A percentile compares a stretch with the other conserved stretches of the same genome.
Conservation (phyloP, 2,329 filamentous ascomycete species). For the Sphaerostilbella broomeana region DNA sequence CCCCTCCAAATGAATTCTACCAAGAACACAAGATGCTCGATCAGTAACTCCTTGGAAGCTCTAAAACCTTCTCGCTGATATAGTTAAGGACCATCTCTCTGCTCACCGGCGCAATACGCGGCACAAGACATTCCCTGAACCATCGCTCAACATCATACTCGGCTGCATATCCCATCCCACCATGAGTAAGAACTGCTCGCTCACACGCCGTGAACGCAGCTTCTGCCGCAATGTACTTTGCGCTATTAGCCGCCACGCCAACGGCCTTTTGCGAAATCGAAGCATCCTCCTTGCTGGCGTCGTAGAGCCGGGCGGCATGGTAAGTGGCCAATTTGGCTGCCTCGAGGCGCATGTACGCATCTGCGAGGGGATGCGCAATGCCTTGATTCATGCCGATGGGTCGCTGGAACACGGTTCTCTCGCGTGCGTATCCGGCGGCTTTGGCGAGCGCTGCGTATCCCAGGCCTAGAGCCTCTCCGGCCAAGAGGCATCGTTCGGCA, state of each 20-base stretch:
- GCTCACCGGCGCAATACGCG: constrained; percentile 57
- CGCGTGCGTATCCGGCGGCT: constrained; percentile 59
- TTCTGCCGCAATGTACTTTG: constrained; percentile 64
- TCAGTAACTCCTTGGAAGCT: constrained; percentile 61
- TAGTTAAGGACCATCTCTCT: constrained; percentile 73
- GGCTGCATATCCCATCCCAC: constrained; percentile 59
- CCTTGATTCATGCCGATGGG: constrained; percentile 62
- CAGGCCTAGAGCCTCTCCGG: constrained; percentile 72
- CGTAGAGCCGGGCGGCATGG: constrained; percentile 58
- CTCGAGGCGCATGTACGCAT: constrained; percentile 59
- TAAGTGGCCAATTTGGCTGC: constrained; percentile 59
- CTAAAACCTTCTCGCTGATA: constrained; percentile 61
- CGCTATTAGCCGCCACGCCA: constrained; percentile 60
- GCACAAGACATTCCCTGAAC: constrained; percentile 58
- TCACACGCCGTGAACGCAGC: constrained; percentile 58
- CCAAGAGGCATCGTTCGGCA: constrained; percentile 67
- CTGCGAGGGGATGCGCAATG: constrained; percentile 58
- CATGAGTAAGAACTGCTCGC: constrained; percentile 51
- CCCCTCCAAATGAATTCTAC: too few relatives aligned
- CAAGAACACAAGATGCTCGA: too few relatives aligned
- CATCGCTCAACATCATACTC: constrained; percentile 62
- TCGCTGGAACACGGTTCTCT: constrained; percentile 58
- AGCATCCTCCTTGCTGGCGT: constrained; percentile 43
- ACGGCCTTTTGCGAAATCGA: constrained; percentile 49
- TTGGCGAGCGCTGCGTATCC: constrained; percentile 64